A percentile compares a stretch with the other conserved stretches of the same genome.
Conservation (phyloP, 108 stramenopile genomes). For the Poteriospumella lacustris region DNA sequence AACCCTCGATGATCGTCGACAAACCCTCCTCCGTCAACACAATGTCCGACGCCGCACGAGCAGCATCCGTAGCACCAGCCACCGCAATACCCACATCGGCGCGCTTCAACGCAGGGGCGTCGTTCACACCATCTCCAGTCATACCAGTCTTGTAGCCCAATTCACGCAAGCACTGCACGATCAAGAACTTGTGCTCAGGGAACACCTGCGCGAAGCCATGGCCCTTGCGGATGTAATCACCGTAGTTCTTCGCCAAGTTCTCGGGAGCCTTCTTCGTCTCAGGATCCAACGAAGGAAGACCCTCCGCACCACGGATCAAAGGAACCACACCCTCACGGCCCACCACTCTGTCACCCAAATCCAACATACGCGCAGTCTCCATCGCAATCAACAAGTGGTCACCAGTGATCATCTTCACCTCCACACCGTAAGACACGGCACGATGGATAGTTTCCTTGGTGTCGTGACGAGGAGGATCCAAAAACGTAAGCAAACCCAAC, state of each 20-base stretch:
- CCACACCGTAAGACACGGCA: conserved; percentile 55
- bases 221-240: conserved; percentile 23
- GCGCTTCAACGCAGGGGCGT: conserved; percentile 71
- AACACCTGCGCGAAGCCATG: conserved; percentile 56
- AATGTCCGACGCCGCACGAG: conserved; percentile 74
- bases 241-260: not conserved
- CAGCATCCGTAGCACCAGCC: conserved; percentile 77
- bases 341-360: conserved; percentile 51
- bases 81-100: conserved; percentile 77
- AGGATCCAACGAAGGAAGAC: conserved; percentile 18
- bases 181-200: conserved; percentile 63
- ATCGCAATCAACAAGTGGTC: conserved; percentile 70
- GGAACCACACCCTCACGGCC: conserved; percentile 22
- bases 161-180: conserved; percentile 54
- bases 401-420: conserved; percentile 80
- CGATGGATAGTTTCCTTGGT: conserved; percentile 63
- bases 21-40: conserved; percentile 74
- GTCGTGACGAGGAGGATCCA: conserved; percentile 75
- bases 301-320: conserved; percentile 45
- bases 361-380: conserved; percentile 60
- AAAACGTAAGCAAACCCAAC: conserved; percentile 65
- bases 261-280: conserved; percentile 27
- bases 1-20: conserved; percentile 57
- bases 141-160: conserved; percentile 50
- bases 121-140: conserved; percentile 79